These are phyloP conservation scores for Penicillium sp. DNA, from an alignment of 2,329 filamentous ascomycete genomes.

Conservation along the genomic window DNA sequence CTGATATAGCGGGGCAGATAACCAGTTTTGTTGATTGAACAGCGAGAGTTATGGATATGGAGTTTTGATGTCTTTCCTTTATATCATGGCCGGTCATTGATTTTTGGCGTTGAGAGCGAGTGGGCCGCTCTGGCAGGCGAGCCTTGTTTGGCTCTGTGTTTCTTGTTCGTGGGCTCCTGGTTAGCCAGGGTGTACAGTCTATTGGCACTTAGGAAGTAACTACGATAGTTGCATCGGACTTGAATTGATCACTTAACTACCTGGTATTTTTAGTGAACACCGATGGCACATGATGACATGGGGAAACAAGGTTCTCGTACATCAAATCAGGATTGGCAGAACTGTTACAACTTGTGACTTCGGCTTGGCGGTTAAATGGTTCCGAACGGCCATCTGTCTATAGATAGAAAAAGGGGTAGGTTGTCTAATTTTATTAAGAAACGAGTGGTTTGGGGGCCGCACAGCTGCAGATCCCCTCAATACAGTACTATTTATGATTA, in stretches of 20 bases:
- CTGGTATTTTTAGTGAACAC: not conserved
- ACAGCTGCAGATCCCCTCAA: too few species aligned
- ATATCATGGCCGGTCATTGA: slow-evolving; percentile 2
- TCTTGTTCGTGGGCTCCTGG: slow-evolving; percentile 4
- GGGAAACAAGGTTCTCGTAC: not conserved
- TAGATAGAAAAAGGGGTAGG: not conserved
- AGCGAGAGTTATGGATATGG: slow-evolving; percentile 19
- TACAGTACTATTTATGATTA: not conserved
- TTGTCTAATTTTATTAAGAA: not conserved
- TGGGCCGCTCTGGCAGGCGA: slow-evolving; percentile 7
- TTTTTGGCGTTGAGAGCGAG: slow-evolving; percentile 9
- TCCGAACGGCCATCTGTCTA: not conserved
- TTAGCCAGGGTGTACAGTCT: slow-evolving; percentile 8
- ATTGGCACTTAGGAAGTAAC: not conserved
- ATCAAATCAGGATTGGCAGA: not conserved
- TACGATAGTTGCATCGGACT: slow-evolving; percentile 3
- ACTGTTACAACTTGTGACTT: not conserved
- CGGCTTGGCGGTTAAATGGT: not conserved
- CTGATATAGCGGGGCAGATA: not conserved
- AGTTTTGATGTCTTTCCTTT: slow-evolving; percentile 10
- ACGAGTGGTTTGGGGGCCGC: not conserved
- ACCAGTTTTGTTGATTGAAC: slow-evolving; percentile 9
- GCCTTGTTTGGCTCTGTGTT: slow-evolving; percentile 2
- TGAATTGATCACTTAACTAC: too few species aligned
- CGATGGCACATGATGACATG: not conserved